A percentile compares a stretch with the other conserved stretches of the same genome.
Conservation (phyloP, 139 green algal genomes). For the Micractinium conductrix region DNA sequence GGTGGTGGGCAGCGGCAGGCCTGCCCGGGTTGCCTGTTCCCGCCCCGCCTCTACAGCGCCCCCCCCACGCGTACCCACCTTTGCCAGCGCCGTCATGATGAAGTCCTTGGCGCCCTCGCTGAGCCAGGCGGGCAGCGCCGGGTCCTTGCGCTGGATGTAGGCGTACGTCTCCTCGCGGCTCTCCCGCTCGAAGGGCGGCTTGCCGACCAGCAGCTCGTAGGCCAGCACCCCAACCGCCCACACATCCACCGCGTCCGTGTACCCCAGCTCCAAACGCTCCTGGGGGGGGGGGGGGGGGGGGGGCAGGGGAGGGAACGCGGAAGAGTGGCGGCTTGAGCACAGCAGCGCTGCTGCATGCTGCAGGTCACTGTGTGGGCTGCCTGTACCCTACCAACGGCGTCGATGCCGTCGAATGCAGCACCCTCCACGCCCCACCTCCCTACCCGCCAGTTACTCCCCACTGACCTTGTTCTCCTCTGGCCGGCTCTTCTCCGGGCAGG, state of each 20-base stretch:
- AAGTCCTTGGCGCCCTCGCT: slow-evolving; percentile 47
- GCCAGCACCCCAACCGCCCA: slow-evolving; percentile 86
- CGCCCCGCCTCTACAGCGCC: no score
- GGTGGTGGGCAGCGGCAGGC: no score
- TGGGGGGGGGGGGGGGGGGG: background rate
- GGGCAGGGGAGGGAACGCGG: background rate
- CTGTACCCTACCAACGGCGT: no score
- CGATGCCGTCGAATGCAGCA: no score
- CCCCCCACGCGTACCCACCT: slow-evolving; percentile 52
- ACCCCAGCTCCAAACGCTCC: slow-evolving; percentile 68
- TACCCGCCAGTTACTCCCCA: no score
- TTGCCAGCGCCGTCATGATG: slow-evolving; percentile 58
- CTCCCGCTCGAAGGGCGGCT: slow-evolving; percentile 74
- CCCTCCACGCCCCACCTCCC: no score
- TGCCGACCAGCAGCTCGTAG: slow-evolving; percentile 82
- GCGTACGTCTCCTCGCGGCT: slow-evolving; percentile 50
- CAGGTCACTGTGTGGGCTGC: no score
- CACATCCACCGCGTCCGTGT: slow-evolving; percentile 71
- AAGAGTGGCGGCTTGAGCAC: no score
- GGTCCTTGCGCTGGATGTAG: slow-evolving; percentile 35
- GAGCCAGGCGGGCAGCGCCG: slow-evolving; percentile 35
- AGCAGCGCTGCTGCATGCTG: background rate
- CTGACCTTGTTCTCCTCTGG: slow-evolving; percentile 80
- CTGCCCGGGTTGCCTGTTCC: no score
- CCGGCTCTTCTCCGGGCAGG: slow-evolving; percentile 67